Evolutionary conservation across 2,329 filamentous ascomycete genomes (phyloP).

Genomic region (Cryphonectria nitschkei): DNA sequence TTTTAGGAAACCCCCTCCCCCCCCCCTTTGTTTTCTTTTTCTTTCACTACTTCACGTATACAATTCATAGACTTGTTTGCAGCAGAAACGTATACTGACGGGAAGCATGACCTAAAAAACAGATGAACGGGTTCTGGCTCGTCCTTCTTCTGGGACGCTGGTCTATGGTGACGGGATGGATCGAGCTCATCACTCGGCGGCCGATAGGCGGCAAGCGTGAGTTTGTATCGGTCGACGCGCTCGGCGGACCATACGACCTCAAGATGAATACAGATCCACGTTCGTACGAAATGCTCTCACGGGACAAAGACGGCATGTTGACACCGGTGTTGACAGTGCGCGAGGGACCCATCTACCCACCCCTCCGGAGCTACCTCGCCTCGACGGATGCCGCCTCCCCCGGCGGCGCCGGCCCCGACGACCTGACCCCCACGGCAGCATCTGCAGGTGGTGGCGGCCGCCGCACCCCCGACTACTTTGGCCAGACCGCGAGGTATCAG

Average conservation of each 20-base stretch:
- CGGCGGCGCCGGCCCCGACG: slow-evolving; percentile 33
- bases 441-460: slow-evolving; percentile 40
- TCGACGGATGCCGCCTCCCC: slow-evolving; percentile 19
- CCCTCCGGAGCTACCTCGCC: slow-evolving; percentile 31
- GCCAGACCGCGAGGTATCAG: slow-evolving; percentile 57
- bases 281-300: slow-evolving; percentile 81
- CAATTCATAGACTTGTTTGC: background rate
- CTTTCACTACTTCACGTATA: background rate
- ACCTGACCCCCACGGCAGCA: slow-evolving; percentile 29
- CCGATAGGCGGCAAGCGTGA: slow-evolving; percentile 67
- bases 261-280: slow-evolving; percentile 60
- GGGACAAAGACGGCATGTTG: slow-evolving; percentile 55
- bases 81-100: slow-evolving; percentile 21
- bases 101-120: slow-evolving; percentile 1
- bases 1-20: slow-evolving; percentile 30
- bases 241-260: slow-evolving; percentile 51
- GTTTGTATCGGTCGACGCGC: slow-evolving; percentile 86
- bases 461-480: slow-evolving; percentile 60
- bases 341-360: slow-evolving; percentile 30
- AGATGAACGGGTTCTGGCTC: slow-evolving; percentile 85
- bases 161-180: slow-evolving; percentile 87
- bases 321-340: slow-evolving; percentile 47
- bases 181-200: slow-evolving; percentile 60
- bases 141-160: slow-evolving; percentile 79
- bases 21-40: background rate